A percentile compares a stretch with the other conserved stretches of the same genome.
phyloP scores from a whole-genome alignment of 257 asterid species.

The Fraxinus anomala region DNA sequence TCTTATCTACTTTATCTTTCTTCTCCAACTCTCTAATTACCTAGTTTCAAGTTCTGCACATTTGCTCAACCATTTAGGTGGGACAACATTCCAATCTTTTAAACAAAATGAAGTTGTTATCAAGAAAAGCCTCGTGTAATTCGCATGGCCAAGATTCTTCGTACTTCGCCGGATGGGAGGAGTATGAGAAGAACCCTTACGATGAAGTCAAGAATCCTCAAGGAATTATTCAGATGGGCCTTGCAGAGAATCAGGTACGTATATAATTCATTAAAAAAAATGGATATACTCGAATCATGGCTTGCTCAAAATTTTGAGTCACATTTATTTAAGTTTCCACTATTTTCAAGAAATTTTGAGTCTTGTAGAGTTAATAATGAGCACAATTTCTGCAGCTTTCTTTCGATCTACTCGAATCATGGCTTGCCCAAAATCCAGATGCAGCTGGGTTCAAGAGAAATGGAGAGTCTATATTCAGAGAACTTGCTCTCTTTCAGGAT shows the following conservation, averaged over 20 bases:
- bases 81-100: neutral
- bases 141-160: constrained; percentile 66
- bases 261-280: neutral
- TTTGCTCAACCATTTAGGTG: neutral
- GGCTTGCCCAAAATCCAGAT: constrained; percentile 51
- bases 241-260: constrained; percentile 60
- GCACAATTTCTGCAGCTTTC: constrained; percentile 39
- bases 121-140: constrained; percentile 51
- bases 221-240: constrained; percentile 67
- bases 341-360: neutral
- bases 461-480: constrained; percentile 53
- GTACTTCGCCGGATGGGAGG: constrained; percentile 67
- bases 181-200: constrained; percentile 62
- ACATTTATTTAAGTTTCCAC: too few relatives aligned
- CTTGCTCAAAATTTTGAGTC: too few relatives aligned
- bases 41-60: neutral
- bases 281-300: neutral
- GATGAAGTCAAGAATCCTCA: constrained; percentile 42
- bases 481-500: constrained; percentile 67
- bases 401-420: constrained; percentile 50
- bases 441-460: constrained; percentile 48
- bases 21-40: neutral
- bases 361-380: neutral
- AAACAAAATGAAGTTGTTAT: constrained; percentile 41
- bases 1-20: neutral